Conservation (phyloP, 371 early-diverging fungal genomes). For the Mucor indicus region DNA sequence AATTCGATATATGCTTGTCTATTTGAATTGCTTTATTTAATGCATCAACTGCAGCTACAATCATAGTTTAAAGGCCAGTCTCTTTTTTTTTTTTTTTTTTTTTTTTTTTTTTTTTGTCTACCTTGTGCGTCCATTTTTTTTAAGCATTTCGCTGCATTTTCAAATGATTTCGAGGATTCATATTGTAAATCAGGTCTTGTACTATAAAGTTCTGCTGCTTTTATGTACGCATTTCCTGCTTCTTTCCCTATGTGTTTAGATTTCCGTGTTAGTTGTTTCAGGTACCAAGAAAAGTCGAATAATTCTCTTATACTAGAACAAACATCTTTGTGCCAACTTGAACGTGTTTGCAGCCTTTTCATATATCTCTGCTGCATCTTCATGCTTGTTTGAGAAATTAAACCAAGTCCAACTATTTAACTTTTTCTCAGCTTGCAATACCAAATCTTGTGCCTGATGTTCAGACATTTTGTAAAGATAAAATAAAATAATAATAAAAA, state of each 20-base stretch:
- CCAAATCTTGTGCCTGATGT: slow-evolving; percentile 66
- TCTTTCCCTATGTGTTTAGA: slow-evolving; percentile 71
- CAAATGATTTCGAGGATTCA: slow-evolving; percentile 81
- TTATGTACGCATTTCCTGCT: slow-evolving; percentile 86
- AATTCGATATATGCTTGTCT: slow-evolving; percentile 80
- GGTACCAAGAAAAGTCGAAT: not conserved
- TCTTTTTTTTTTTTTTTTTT: too few relatives aligned
- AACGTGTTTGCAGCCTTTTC: slow-evolving; percentile 87
- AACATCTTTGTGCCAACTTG: slow-evolving; percentile 86
- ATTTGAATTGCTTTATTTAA: slow-evolving; percentile 75
- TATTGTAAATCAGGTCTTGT: slow-evolving; percentile 65
- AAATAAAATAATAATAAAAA: slow-evolving; percentile 1
- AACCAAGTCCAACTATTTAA: slow-evolving; percentile 79
- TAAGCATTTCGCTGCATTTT: slow-evolving; percentile 84
- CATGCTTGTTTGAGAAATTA: slow-evolving; percentile 71
- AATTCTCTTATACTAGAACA: slow-evolving; percentile 1
- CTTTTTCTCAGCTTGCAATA: slow-evolving; percentile 75
- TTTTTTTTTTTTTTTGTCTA: slow-evolving; percentile 19
- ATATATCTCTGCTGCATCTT: slow-evolving; percentile 92
- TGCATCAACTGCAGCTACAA: slow-evolving; percentile 71
- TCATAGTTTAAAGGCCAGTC: not conserved
- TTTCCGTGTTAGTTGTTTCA: too few relatives aligned
- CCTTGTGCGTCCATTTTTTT: slow-evolving; percentile 83
- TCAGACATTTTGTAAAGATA: slow-evolving; percentile 58
- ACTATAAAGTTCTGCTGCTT: slow-evolving; percentile 70